phyloP scores from a whole-genome alignment of 179 eudicot genomes.

The Amaranthus tricolor region DNA sequence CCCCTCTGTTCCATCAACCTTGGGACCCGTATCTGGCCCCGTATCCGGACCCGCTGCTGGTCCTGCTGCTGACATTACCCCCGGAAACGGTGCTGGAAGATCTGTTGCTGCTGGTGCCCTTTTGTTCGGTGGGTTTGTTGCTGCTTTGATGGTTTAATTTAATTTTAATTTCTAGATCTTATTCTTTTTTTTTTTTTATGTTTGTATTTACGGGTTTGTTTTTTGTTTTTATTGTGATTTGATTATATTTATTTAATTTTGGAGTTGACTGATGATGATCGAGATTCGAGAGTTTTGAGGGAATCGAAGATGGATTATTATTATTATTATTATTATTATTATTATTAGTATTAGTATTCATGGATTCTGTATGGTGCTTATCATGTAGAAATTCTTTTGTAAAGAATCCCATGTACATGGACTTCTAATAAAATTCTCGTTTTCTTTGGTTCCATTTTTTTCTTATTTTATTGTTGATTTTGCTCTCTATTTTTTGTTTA shows the following conservation, averaged over 20 bases:
- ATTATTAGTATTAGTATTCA: not conserved
- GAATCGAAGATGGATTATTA: not conserved
- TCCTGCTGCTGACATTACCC: not conserved
- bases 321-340: not conserved
- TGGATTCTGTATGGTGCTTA: conserved; percentile 19
- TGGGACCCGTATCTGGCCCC: too few species aligned
- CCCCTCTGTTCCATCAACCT: too few species aligned
- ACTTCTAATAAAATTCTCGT: not conserved
- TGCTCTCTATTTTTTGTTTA: too few species aligned
- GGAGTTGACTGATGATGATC: not conserved
- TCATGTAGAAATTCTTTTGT: conserved; percentile 26
- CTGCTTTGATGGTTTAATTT: conserved; percentile 29
- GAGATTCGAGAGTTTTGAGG: not conserved
- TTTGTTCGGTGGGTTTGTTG: conserved; percentile 28
- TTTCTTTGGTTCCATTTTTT: not conserved
- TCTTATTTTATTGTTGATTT: not conserved
- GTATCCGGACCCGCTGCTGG: not conserved
- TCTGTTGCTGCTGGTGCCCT: conserved; percentile 24
- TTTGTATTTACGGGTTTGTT: not conserved
- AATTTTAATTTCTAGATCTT: not conserved
- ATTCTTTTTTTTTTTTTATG: not conserved
- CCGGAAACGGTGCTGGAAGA: not conserved
- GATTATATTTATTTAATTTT: not conserved
- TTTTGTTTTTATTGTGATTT: not conserved
- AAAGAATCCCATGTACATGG: conserved; percentile 33